Base-by-base conservation (phyloP, 495 filamentous ascomycete genomes). In the Aspergillus saccharolyticus region DNA sequence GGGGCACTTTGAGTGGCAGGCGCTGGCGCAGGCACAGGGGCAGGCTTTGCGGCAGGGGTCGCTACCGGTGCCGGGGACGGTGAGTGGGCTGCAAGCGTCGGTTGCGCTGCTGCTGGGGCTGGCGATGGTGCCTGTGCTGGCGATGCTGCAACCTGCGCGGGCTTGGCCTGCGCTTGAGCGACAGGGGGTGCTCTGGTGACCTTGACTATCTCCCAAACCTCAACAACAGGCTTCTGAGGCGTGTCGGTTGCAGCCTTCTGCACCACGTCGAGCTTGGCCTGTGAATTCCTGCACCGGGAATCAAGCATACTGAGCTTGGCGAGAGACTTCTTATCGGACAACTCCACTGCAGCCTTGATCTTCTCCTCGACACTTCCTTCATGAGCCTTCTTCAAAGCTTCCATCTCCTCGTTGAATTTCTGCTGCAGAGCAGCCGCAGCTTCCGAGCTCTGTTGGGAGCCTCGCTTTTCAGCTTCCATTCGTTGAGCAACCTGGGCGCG, bases 171-270 rank as follows among this genome's bases (percentile, higher is more conserved):
- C n/a, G 63, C 58, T 21, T 66, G 63, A 39, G 78, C 68, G 17
- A 78, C 70, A 10, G 81, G 71, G 12, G 80, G 74, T 51, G 85
- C 80, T 63, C 84, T 89, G n/a, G 84, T 83, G 21, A 75, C 74
- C 71, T 92, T 89, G 0, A 85, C 90, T 28, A 87, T 72, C 42
- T 86, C 84, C 89, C 90, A 97, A 0, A 96, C 91, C 66, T 96
- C 90, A 12, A 71, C 78, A 7, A 97, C 90, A 15, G 89, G 83
- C 55, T 81, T 83, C 66, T 91, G 76, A 1, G 92, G 92, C 0
- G 90, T 95, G n/a, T 96, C 88, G 21, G 78, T 79, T 0, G 88
- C 91, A 16, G 90, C 91, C 49, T 82, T 87, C 57, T 89, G 79
- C 12, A 97, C 88, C 15, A 90, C 81, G 10, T 87, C 83, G 20